A percentile compares a stretch with the other conserved stretches of the same genome.
Evolutionary conservation across 1,284 basidiomycete genomes (phyloP).

Genomic region (Apiotrichum mycotoxinovorans): DNA sequence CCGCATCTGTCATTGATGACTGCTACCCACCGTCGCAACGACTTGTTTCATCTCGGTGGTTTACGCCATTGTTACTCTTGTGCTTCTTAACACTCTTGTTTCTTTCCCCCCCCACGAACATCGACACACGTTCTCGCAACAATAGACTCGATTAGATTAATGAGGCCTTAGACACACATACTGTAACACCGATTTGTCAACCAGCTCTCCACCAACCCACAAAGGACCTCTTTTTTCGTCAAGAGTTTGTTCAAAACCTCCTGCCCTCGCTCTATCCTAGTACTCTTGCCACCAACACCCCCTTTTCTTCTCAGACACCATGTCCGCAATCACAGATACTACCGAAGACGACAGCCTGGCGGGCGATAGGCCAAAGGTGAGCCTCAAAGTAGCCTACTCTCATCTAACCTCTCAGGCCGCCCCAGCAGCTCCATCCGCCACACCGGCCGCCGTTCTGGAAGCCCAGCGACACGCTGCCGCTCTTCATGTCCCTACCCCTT

Average conservation of each 20-base stretch:
- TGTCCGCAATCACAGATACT: slow-evolving; percentile 19
- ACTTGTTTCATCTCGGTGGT: no score
- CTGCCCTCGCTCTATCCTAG: not conserved
- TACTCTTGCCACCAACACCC: not conserved
- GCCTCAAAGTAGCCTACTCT: slow-evolving; percentile 5
- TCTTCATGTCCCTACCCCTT: slow-evolving; percentile 6
- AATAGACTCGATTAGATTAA: not conserved
- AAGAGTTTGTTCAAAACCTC: no score
- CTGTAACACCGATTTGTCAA: not conserved
- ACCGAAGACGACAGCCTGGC: slow-evolving; percentile 28
- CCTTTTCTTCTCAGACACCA: not conserved
- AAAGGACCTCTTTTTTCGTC: not conserved
- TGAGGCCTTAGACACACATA: not conserved
- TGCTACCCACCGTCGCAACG: no score
- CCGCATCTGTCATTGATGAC: no score
- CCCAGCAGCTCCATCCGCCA: not conserved
- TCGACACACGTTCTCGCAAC: not conserved
- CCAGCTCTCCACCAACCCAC: not conserved
- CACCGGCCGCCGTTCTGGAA: slow-evolving; percentile 8
- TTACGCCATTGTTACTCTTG: no score
- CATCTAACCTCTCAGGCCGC: not conserved
- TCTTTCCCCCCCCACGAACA: no score
- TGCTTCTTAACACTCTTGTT: no score
- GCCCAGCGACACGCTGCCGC: slow-evolving; percentile 14
- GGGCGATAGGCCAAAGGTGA: slow-evolving; percentile 24